A percentile compares a stretch with the other conserved stretches of the same genome.
These are phyloP conservation scores for Ogataea parapolymorpha DNA, from an alignment of 805 yeast genomes.

Conservation along the genomic window DNA sequence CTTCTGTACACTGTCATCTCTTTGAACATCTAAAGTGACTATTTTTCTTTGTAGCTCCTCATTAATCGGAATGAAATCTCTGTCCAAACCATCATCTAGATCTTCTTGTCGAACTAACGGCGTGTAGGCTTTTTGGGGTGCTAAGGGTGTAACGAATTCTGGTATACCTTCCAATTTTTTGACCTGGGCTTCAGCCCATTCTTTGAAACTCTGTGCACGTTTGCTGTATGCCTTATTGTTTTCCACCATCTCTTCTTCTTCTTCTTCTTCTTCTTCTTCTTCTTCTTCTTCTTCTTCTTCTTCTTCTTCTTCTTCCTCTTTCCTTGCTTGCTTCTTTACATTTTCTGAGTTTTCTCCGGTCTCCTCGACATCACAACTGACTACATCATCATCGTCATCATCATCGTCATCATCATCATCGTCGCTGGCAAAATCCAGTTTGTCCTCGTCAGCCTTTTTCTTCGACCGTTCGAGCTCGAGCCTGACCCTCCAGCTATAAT, in stretches of 20 bases:
- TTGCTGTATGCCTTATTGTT: constrained; percentile 36
- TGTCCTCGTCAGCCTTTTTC: constrained; percentile 49
- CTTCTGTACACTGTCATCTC: constrained; percentile 64
- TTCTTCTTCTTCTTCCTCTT: constrained; percentile 30
- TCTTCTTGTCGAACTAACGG: constrained; percentile 69
- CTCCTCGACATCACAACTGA: constrained; percentile 16
- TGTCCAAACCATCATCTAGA: constrained; percentile 62
- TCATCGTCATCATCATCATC: constrained; percentile 26
- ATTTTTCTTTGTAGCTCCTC: constrained; percentile 55
- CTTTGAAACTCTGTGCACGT: constrained; percentile 66
- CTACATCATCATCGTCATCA: constrained; percentile 15
- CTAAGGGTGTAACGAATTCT: constrained; percentile 44
- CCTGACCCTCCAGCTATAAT: constrained; percentile 72
- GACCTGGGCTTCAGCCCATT: constrained; percentile 82
- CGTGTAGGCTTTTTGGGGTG: constrained; percentile 50
- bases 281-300: constrained; percentile 31
- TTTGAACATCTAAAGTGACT: constrained; percentile 60
- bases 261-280: constrained; percentile 34
- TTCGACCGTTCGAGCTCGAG: constrained; percentile 48
- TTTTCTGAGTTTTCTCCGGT: constrained; percentile 26
- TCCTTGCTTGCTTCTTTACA: constrained; percentile 23
- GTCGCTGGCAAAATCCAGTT: constrained; percentile 49
- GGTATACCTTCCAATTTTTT: constrained; percentile 61
- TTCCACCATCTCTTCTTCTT: constrained; percentile 32
- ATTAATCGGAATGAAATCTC: constrained; percentile 55